phyloP scores from a whole-genome alignment of 495 filamentous ascomycete genomes.

The Trichoderma reesei region DNA sequence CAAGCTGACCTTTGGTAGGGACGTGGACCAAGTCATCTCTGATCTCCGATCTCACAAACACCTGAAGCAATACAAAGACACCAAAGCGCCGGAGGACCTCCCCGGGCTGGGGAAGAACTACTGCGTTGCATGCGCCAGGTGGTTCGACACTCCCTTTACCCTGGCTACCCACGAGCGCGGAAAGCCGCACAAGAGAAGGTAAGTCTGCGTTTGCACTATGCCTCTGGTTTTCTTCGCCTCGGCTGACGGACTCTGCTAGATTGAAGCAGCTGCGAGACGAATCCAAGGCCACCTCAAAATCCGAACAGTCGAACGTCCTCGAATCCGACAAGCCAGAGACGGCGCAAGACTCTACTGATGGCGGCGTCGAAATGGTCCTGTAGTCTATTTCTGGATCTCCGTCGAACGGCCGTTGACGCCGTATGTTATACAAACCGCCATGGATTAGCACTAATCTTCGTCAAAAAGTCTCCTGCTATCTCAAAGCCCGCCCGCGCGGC shows the following conservation, averaged over 20 bases:
- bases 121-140: background rate
- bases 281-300: background rate
- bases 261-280: background rate
- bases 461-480: constrained; percentile 12
- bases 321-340: background rate
- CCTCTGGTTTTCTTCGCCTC: background rate
- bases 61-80: background rate
- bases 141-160: background rate
- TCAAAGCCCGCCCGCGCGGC: constrained; percentile 28
- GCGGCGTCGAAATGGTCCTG: background rate
- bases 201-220: background rate
- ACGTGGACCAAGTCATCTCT: background rate
- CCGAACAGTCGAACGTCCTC: background rate
- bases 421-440: background rate
- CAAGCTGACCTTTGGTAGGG: background rate
- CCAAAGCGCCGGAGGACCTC: background rate
- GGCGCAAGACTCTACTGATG: background rate
- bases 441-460: constrained; percentile 10
- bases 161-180: background rate
- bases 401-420: background rate
- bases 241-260: background rate
- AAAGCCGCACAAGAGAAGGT: background rate
- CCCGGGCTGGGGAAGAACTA: background rate
- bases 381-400: background rate
- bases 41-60: background rate